Evolutionary conservation across 352 stramenopile species (phyloP).

Genomic region (Phytopythium delawarense): DNA sequence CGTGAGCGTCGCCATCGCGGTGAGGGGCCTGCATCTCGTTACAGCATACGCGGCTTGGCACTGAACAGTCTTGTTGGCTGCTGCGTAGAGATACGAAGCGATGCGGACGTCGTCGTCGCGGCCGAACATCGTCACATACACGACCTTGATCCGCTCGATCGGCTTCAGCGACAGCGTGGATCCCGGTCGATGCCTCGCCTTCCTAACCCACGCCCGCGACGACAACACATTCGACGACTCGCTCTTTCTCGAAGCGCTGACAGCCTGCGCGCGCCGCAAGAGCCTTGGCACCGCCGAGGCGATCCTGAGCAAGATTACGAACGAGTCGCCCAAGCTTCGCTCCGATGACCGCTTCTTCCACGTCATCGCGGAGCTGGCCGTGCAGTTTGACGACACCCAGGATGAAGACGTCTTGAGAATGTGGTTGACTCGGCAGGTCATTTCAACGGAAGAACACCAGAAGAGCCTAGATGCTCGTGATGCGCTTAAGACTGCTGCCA

Average conservation of each 20-base stretch:
- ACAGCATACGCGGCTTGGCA: background rate
- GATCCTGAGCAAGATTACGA: slow-evolving; percentile 32
- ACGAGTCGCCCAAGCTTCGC: slow-evolving; percentile 29
- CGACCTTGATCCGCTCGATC: slow-evolving; percentile 55
- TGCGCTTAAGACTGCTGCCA: background rate
- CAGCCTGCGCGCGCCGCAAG: slow-evolving; percentile 43
- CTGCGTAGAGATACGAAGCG: slow-evolving; percentile 45
- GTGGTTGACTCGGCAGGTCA: slow-evolving; percentile 29
- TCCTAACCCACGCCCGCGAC: slow-evolving; percentile 41
- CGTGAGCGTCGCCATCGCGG: slow-evolving; percentile 39
- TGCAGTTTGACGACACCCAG: slow-evolving; percentile 23
- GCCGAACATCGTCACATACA: slow-evolving; percentile 77
- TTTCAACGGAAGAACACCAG: slow-evolving; percentile 34
- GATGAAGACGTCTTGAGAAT: slow-evolving; percentile 24
- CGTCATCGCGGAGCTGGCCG: slow-evolving; percentile 33
- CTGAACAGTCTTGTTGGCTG: background rate
- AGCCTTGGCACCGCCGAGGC: slow-evolving; percentile 23
- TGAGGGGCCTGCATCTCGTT: slow-evolving; percentile 9
- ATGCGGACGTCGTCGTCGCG: slow-evolving; percentile 56
- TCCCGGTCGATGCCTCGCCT: slow-evolving; percentile 31
- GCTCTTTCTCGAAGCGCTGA: slow-evolving; percentile 55
- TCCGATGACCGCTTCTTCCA: slow-evolving; percentile 43
- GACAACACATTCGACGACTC: slow-evolving; percentile 59
- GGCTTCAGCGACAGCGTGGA: slow-evolving; percentile 32
- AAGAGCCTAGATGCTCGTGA: slow-evolving; percentile 6